Conservation (phyloP, 495 filamentous ascomycete species). For the Neohortaea acidophila region DNA sequence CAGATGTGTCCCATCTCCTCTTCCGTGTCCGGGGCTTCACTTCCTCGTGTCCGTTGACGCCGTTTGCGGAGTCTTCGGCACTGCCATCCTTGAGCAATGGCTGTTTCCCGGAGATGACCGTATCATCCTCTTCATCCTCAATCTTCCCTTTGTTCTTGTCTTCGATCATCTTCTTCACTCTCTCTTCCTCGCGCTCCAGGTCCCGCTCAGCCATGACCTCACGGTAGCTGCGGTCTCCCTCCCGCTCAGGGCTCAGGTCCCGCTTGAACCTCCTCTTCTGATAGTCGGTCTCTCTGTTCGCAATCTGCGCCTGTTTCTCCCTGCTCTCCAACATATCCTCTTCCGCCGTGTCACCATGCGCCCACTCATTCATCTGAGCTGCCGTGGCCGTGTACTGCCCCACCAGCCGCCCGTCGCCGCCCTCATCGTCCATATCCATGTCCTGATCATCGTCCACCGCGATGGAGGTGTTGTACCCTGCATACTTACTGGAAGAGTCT, state of each 20-base stretch:
- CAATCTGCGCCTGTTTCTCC: slow-evolving; percentile 79
- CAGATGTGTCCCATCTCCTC: slow-evolving; percentile 77
- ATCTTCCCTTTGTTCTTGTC: slow-evolving; percentile 65
- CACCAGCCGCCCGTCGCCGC: slow-evolving; percentile 63
- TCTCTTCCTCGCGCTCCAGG: slow-evolving; percentile 85
- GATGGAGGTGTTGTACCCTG: slow-evolving; percentile 82
- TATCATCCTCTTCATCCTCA: slow-evolving; percentile 38
- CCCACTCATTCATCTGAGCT: slow-evolving; percentile 88
- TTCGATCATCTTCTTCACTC: slow-evolving; percentile 64
- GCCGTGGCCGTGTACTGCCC: slow-evolving; percentile 93
- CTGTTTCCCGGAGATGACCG: slow-evolving; percentile 34
- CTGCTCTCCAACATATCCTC: slow-evolving; percentile 77
- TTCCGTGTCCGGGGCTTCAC: slow-evolving; percentile 52
- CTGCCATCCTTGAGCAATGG: slow-evolving; percentile 55
- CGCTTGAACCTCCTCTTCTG: slow-evolving; percentile 89
- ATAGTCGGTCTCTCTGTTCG: slow-evolving; percentile 89
- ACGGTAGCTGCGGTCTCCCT: slow-evolving; percentile 65
- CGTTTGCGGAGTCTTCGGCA: slow-evolving; percentile 54
- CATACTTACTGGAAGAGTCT: slow-evolving; percentile 64
- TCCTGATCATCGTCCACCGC: slow-evolving; percentile 77
- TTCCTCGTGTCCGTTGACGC: slow-evolving; percentile 48
- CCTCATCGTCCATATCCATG: slow-evolving; percentile 73
- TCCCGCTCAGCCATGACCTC: slow-evolving; percentile 86
- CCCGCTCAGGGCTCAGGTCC: slow-evolving; percentile 57
- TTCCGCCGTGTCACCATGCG: slow-evolving; percentile 67